Percentiles rank a stretch among this genome's conserved stretches.
Evolutionary conservation across 371 early-diverging fungal species (phyloP).

Genomic region (Mucor piriformis): DNA sequence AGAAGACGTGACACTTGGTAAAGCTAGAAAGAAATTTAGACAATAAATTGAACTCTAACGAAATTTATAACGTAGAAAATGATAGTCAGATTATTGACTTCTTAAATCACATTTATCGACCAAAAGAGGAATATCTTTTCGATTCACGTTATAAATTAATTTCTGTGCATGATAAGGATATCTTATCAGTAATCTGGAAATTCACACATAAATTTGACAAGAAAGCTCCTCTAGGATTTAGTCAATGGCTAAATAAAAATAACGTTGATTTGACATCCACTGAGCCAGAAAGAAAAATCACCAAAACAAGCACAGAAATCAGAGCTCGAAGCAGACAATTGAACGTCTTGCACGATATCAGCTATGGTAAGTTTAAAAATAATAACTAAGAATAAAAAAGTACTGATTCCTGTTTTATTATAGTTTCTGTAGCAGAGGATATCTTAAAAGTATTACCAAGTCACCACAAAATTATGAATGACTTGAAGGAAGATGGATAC

Average conservation of each 20-base stretch:
- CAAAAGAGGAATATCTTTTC: constrained; percentile 14
- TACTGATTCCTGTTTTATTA: neutral
- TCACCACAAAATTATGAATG: neutral
- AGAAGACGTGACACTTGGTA: constrained; percentile 4
- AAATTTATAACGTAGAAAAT: constrained; percentile 10
- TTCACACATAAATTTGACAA: too few species aligned
- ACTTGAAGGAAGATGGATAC: neutral
- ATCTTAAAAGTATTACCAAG: neutral
- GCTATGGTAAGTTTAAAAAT: constrained; percentile 16
- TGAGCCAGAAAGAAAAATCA: constrained; percentile 14
- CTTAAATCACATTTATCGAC: constrained; percentile 9
- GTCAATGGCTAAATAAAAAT: constrained; percentile 13
- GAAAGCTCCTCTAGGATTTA: constrained; percentile 13
- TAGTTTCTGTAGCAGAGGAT: constrained; percentile 5
- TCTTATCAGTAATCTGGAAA: neutral
- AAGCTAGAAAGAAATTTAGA: neutral
- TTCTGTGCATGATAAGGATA: constrained; percentile 18
- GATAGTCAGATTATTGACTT: constrained; percentile 14
- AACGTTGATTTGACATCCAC: neutral
- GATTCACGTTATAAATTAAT: constrained; percentile 7
- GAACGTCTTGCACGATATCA: constrained; percentile 1
- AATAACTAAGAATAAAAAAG: neutral
- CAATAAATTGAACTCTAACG: constrained; percentile 2
- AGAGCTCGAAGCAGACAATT: constrained; percentile 5
- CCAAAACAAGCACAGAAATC: constrained; percentile 1